A percentile compares a stretch with the other conserved stretches of the same genome.
Evolutionary conservation across 2,329 filamentous ascomycete genomes (phyloP).

Genomic region (Scedosporium apiospermum): DNA sequence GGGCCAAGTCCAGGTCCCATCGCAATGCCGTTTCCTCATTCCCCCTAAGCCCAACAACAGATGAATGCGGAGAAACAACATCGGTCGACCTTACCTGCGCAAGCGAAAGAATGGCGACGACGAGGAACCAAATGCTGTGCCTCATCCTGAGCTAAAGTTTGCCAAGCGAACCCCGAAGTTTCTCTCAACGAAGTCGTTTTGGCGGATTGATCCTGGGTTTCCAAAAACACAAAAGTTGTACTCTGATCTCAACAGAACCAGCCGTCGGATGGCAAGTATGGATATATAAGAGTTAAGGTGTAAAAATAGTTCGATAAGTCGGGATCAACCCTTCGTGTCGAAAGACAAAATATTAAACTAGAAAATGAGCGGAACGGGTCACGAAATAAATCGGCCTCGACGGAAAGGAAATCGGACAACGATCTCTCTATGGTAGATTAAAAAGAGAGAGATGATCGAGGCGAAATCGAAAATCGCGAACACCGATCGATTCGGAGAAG

Average conservation of each 20-base stretch:
- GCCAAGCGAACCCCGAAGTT: background rate
- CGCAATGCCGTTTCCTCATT: background rate
- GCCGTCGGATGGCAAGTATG: background rate
- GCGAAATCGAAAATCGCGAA: background rate
- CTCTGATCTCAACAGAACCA: background rate
- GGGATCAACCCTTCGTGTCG: background rate
- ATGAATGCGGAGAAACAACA: background rate
- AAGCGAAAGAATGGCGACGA: slow-evolving; percentile 12
- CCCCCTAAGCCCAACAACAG: background rate
- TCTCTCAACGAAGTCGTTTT: background rate
- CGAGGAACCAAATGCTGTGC: slow-evolving; percentile 10
- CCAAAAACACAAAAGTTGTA: background rate
- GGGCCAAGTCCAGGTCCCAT: background rate
- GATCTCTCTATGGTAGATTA: background rate
- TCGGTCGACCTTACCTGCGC: slow-evolving; percentile 11
- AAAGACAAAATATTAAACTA: background rate
- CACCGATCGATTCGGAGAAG: slow-evolving; percentile 2
- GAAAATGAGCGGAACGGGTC: background rate
- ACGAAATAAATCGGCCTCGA: background rate
- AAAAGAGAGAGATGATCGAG: background rate
- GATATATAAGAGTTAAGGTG: background rate
- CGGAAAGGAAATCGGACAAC: background rate
- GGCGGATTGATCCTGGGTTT: background rate
- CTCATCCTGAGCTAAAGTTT: slow-evolving; percentile 10
- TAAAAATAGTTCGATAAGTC: background rate